phyloP scores from a whole-genome alignment of 805 yeast genomes.

The Ogataea thermomethanolica region DNA sequence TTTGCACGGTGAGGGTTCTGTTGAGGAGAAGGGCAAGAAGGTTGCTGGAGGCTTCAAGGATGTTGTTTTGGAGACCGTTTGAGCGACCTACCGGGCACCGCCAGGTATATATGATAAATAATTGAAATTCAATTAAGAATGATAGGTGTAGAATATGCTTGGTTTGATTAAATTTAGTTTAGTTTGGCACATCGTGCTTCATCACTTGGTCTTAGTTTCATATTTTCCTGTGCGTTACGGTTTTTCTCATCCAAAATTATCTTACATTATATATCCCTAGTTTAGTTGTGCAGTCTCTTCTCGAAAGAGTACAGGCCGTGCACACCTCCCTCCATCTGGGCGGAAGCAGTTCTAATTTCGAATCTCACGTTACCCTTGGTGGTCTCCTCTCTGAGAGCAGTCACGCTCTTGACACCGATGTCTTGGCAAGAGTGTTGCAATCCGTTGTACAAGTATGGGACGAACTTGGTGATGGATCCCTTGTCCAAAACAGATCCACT shows the following conservation, averaged over 20 bases:
- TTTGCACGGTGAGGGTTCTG: constrained; percentile 93
- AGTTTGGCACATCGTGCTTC: no score
- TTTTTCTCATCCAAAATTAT: not conserved
- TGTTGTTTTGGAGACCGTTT: constrained; percentile 96
- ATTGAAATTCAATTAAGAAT: constrained; percentile 8
- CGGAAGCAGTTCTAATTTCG: constrained; percentile 97
- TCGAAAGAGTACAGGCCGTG: constrained; percentile 95
- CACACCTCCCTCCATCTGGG: constrained; percentile 98
- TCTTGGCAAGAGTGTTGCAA: constrained; percentile 98
- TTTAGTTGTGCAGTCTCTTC: constrained; percentile 88
- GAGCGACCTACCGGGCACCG: constrained; percentile 31
- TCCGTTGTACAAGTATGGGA: constrained; percentile 93
- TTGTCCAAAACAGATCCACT: constrained; percentile 95
- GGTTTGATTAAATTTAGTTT: no score
- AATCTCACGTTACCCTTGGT: constrained; percentile 75
- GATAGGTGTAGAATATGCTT: not conserved
- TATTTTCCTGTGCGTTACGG: no score
- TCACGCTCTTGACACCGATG: constrained; percentile 76
- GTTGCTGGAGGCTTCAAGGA: constrained; percentile 95
- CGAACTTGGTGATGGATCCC: constrained; percentile 89
- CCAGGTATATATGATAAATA: constrained; percentile 4
- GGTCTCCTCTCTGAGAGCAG: constrained; percentile 60
- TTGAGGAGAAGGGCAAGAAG: constrained; percentile 97
- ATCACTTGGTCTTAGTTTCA: no score
- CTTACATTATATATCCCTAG: not conserved